These are phyloP conservation scores for Lactarius psammicola DNA, from an alignment of 768 basidiomycete genomes.

Conservation along the genomic window DNA sequence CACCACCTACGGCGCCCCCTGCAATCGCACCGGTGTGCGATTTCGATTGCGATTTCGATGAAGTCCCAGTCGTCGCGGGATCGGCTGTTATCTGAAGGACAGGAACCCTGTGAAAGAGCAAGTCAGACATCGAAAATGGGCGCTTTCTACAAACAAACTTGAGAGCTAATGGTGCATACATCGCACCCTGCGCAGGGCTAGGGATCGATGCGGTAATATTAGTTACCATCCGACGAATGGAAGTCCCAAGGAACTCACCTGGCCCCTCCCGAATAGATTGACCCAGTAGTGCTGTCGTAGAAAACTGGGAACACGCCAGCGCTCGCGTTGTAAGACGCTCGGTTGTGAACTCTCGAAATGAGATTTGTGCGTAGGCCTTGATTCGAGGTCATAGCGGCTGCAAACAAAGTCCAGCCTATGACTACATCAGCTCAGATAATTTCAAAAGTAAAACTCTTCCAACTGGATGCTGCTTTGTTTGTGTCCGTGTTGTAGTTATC, in stretches of 20 bases:
- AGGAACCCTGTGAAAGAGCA: neutral
- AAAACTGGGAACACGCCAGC: slow-evolving; percentile 9
- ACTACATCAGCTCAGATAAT: too few relatives aligned
- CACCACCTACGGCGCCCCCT: slow-evolving; percentile 23
- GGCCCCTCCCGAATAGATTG: neutral
- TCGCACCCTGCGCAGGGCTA: slow-evolving; percentile 32
- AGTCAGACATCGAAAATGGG: neutral
- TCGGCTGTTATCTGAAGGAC: neutral
- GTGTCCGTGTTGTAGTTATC: slow-evolving; percentile 1
- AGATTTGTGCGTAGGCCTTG: slow-evolving; percentile 3
- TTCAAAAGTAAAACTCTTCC: neutral
- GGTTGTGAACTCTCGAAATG: slow-evolving; percentile 16
- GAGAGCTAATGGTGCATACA: too few relatives aligned
- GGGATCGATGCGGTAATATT: neutral
- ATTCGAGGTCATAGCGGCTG: too few relatives aligned
- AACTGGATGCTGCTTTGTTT: neutral
- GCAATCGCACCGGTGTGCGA: slow-evolving; percentile 20
- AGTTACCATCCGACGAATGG: neutral
- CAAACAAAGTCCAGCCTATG: too few relatives aligned
- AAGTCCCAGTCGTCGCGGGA: too few relatives aligned
- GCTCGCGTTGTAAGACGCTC: slow-evolving; percentile 11
- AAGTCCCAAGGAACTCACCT: neutral
- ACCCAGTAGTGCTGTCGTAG: slow-evolving; percentile 8
- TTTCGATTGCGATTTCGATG: too few relatives aligned
- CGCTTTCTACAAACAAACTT: neutral